Conservation (phyloP, 371 early-diverging fungal genomes). For the Capillidium heterosporum region DNA sequence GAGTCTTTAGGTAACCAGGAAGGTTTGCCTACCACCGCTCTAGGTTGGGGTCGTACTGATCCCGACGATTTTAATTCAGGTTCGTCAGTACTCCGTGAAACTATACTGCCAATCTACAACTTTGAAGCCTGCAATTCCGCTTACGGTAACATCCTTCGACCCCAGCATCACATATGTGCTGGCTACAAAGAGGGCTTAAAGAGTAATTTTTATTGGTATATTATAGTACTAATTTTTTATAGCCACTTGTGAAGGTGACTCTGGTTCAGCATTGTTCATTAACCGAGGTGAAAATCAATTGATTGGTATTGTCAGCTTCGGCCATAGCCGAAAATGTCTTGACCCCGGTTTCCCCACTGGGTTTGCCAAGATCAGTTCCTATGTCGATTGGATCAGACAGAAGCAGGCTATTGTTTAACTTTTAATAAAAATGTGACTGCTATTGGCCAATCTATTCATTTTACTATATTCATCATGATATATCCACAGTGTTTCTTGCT, state of each 20-base stretch:
- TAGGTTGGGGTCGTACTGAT: not conserved
- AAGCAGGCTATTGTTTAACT: too few species aligned
- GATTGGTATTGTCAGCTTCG: not conserved
- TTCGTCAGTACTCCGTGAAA: not conserved
- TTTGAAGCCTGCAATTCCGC: not conserved
- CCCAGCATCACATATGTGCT: not conserved
- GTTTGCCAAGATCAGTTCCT: too few species aligned
- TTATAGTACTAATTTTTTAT: not conserved
- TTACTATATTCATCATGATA: too few species aligned
- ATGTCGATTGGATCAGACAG: too few species aligned
- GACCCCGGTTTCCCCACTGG: not conserved
- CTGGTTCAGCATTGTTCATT: not conserved
- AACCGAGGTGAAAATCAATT: not conserved
- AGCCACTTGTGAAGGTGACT: not conserved
- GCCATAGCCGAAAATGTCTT: not conserved
- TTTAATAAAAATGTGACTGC: too few species aligned
- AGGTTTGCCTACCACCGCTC: not conserved
- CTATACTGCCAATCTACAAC: not conserved
- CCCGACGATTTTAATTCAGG: not conserved
- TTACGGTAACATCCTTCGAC: not conserved
- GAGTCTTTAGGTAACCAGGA: too few species aligned
- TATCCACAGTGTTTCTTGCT: too few species aligned
- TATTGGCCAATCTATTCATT: too few species aligned
- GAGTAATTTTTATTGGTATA: not conserved
- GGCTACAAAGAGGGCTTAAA: not conserved